Evolutionary conservation across 495 filamentous ascomycete species (phyloP).

Genomic region (Penicillium herquei): DNA sequence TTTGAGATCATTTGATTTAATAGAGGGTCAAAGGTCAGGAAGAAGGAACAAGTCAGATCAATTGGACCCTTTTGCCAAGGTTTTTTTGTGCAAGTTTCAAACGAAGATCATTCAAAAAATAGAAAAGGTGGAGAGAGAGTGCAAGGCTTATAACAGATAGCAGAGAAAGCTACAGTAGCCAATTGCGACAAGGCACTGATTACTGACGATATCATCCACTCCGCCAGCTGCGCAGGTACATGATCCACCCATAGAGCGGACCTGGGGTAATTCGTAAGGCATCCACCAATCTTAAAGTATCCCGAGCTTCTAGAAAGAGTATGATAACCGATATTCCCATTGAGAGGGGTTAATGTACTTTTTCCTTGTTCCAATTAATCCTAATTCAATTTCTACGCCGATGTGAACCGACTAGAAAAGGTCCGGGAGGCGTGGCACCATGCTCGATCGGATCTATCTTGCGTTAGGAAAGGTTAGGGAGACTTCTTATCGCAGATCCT

Average conservation of each 20-base stretch:
- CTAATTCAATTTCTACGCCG: constrained; percentile 4
- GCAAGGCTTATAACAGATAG: constrained; percentile 30
- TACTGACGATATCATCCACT: constrained; percentile 33
- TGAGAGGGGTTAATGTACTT: constrained; percentile 22
- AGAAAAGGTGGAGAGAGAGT: constrained; percentile 16
- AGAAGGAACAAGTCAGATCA: constrained; percentile 11
- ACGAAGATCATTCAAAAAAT: constrained; percentile 21
- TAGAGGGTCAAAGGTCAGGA: not conserved
- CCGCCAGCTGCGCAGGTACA: constrained; percentile 30
- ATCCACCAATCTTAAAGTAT: constrained; percentile 24
- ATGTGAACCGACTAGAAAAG: constrained; percentile 23
- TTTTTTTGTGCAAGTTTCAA: constrained; percentile 3
- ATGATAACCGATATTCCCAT: constrained; percentile 10
- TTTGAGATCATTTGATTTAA: constrained; percentile 14
- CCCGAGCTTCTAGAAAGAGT: constrained; percentile 30
- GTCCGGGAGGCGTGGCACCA: constrained; percentile 14
- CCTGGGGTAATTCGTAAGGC: constrained; percentile 29
- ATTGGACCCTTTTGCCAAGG: constrained; percentile 14
- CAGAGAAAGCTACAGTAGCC: constrained; percentile 10
- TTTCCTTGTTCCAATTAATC: not conserved
- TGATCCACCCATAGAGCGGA: constrained; percentile 21
- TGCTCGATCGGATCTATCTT: constrained; percentile 10
- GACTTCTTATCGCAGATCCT: constrained; percentile 1
- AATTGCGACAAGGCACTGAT: constrained; percentile 30
- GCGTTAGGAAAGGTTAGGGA: not conserved